A percentile compares a stretch with the other conserved stretches of the same genome.
These are phyloP conservation scores for Chrysoporthe deuterocubensis DNA, from an alignment of 2,329 filamentous ascomycete genomes.

Conservation along the genomic window DNA sequence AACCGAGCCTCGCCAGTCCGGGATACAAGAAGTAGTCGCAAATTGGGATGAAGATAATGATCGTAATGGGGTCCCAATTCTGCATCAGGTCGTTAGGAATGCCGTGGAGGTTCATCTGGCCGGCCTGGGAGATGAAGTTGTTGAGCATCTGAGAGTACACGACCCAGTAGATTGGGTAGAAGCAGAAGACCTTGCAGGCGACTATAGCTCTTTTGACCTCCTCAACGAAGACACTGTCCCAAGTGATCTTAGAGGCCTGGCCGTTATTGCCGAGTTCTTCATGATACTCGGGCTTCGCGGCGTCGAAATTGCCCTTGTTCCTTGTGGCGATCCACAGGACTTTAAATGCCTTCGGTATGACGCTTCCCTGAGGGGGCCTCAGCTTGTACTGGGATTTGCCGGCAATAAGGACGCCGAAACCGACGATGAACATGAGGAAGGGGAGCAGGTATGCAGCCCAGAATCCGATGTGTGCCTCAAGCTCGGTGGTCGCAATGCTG, in stretches of 20 bases:
- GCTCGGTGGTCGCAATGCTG: constrained; percentile 66
- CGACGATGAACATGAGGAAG: constrained; percentile 66
- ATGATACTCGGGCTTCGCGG: constrained; percentile 69
- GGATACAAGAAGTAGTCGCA: constrained; percentile 66
- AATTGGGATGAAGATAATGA: constrained; percentile 69
- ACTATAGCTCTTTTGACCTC: constrained; percentile 68
- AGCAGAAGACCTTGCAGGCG: constrained; percentile 74
- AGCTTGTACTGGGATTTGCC: constrained; percentile 54
- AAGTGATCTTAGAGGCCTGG: constrained; percentile 55
- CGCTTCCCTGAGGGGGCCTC: constrained; percentile 61
- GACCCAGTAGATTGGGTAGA: constrained; percentile 69
- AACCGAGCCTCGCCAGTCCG: constrained; percentile 56
- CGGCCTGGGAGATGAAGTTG: constrained; percentile 68
- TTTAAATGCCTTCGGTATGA: constrained; percentile 68
- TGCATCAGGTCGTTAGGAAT: constrained; percentile 73
- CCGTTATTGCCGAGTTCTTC: constrained; percentile 72
- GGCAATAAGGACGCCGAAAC: constrained; percentile 55
- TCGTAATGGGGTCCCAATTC: constrained; percentile 69
- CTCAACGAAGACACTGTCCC: constrained; percentile 73
- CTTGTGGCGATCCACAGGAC: constrained; percentile 74
- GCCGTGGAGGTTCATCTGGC: constrained; percentile 62
- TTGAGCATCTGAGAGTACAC: constrained; percentile 63
- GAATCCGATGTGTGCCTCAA: constrained; percentile 71
- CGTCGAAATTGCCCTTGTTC: constrained; percentile 68
- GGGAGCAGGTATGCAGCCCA: constrained; percentile 65